Conservation (phyloP, 2,329 filamentous ascomycete genomes). For the Clonostachys rosea region DNA sequence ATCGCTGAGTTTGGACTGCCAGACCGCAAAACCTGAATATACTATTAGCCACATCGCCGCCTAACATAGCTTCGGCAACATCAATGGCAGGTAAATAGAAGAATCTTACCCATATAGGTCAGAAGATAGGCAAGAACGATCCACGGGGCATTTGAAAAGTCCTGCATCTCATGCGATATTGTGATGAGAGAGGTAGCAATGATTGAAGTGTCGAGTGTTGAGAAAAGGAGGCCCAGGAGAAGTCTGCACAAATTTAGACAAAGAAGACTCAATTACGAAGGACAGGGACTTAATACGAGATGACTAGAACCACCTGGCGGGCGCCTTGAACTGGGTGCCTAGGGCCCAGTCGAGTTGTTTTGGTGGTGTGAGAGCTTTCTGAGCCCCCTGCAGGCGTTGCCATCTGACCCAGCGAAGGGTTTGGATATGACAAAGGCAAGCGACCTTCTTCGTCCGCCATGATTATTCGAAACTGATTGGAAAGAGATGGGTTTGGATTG, state of each 20-base stretch:
- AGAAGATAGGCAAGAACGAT: conserved; percentile 51
- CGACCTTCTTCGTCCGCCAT: neutral
- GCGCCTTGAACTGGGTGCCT: conserved; percentile 14
- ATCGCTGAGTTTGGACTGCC: conserved; percentile 54
- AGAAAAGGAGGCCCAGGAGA: conserved; percentile 49
- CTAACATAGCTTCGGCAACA: conserved; percentile 3
- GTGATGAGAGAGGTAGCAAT: conserved; percentile 54
- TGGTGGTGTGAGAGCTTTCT: conserved; percentile 1
- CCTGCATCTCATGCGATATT: conserved; percentile 45
- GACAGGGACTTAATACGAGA: conserved; percentile 17
- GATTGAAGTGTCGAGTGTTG: conserved; percentile 53
- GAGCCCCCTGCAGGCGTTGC: conserved; percentile 1
- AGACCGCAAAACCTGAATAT: conserved; percentile 45
- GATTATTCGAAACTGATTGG: no score
- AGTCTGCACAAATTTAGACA: conserved; percentile 28
- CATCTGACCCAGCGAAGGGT: conserved; percentile 13
- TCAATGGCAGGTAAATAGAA: neutral
- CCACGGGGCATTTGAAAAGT: conserved; percentile 49
- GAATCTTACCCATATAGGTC: conserved; percentile 45
- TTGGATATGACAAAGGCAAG: conserved; percentile 12
- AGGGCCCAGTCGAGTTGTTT: neutral
- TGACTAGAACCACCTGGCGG: conserved; percentile 23
- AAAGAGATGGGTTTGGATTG: no score
- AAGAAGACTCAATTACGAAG: neutral
- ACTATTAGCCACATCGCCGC: neutral